A percentile compares a stretch with the other conserved stretches of the same genome.
phyloP scores from a whole-genome alignment of 352 stramenopile genomes.

The Pythium phragmiticola region DNA sequence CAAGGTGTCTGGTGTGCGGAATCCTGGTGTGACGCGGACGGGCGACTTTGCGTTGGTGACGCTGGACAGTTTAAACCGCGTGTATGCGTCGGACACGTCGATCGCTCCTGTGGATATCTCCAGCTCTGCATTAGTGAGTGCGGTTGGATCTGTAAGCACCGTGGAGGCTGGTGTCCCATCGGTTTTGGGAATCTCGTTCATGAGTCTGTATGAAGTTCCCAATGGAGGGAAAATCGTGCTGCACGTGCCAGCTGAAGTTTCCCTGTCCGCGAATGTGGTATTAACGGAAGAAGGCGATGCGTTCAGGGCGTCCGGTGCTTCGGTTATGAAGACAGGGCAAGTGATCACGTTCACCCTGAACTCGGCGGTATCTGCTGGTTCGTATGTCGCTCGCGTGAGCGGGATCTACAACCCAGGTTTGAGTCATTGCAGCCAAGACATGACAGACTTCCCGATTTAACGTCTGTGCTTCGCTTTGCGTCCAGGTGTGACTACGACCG shows the following conservation, averaged over 20 bases:
- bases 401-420: constrained; percentile 40
- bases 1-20: constrained; percentile 46
- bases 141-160: constrained; percentile 7
- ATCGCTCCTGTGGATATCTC: constrained; percentile 32
- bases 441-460: neutral
- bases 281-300: constrained; percentile 1
- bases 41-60: constrained; percentile 38
- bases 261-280: neutral
- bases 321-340: neutral
- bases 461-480: neutral
- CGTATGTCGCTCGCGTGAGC: constrained; percentile 23
- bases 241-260: neutral
- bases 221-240: neutral
- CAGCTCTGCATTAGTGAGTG: constrained; percentile 21
- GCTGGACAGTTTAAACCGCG: constrained; percentile 29
- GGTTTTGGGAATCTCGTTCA: constrained; percentile 11
- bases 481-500: constrained; percentile 31
- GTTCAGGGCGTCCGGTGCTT: constrained; percentile 1
- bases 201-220: constrained; percentile 12
- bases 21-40: constrained; percentile 46
- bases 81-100: constrained; percentile 28
- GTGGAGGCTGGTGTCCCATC: constrained; percentile 29
- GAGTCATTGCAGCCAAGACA: neutral
- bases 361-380: constrained; percentile 22
- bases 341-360: constrained; percentile 14